A percentile compares a stretch with the other conserved stretches of the same genome.
These are phyloP conservation scores for Vitis vinifera DNA, from an alignment of 164 flowering plant species.

Conservation along the genomic window DNA sequence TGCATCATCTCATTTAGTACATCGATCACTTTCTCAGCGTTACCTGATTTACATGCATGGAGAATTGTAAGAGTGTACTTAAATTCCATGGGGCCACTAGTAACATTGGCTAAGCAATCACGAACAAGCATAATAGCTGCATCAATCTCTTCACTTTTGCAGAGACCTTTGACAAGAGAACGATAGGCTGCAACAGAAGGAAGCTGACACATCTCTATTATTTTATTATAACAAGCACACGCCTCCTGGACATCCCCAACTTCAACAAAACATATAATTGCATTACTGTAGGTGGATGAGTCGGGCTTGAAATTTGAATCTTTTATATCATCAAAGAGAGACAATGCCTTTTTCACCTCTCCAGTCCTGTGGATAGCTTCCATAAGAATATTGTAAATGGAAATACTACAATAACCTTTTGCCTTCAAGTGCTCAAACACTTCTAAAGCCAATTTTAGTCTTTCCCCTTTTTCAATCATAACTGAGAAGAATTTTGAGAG, in stretches of 20 bases:
- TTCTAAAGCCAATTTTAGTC: slow-evolving; percentile 43
- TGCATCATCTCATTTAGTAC: slow-evolving; percentile 79
- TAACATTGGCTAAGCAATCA: slow-evolving; percentile 73
- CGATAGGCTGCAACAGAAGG: slow-evolving; percentile 68
- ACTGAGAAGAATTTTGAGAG: slow-evolving; percentile 59
- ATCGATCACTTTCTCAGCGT: slow-evolving; percentile 68
- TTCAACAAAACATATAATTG: slow-evolving; percentile 67
- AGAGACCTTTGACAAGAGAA: slow-evolving; percentile 78
- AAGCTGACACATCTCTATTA: slow-evolving; percentile 49
- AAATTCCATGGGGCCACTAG: slow-evolving; percentile 77
- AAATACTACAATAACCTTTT: slow-evolving; percentile 51
- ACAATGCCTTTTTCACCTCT: slow-evolving; percentile 51
- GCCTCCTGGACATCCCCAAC: slow-evolving; percentile 62
- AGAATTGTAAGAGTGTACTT: slow-evolving; percentile 70
- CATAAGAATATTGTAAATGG: slow-evolving; percentile 71
- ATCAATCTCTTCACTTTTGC: slow-evolving; percentile 71
- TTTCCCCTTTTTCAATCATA: slow-evolving; percentile 46
- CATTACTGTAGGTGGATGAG: slow-evolving; percentile 54
- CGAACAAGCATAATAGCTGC: slow-evolving; percentile 75
- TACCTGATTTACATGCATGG: slow-evolving; percentile 64
- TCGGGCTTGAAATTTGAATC: slow-evolving; percentile 49
- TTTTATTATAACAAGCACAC: slow-evolving; percentile 60
- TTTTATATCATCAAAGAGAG: slow-evolving; percentile 61
- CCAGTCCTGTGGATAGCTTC: slow-evolving; percentile 57
- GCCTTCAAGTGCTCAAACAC: slow-evolving; percentile 58